These are phyloP conservation scores for Pythium vanterpoolii DNA, from an alignment of 352 stramenopile species.

Conservation along the genomic window DNA sequence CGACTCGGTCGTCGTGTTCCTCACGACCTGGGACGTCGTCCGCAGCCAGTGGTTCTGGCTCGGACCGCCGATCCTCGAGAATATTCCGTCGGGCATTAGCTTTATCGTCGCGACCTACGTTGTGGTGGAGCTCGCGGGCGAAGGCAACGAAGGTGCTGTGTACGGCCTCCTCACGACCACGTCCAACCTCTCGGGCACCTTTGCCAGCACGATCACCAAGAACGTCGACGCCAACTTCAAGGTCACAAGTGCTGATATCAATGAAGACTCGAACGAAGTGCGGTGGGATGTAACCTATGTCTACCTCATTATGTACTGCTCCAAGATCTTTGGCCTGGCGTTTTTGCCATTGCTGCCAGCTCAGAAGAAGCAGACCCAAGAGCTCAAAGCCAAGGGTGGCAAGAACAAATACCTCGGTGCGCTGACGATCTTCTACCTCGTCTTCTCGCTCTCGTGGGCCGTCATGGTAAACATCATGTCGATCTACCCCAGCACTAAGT, in stretches of 20 bases:
- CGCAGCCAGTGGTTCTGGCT: conserved; percentile 15
- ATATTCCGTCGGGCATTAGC: conserved; percentile 6
- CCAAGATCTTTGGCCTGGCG: conserved; percentile 17
- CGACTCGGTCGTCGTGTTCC: conserved; percentile 10
- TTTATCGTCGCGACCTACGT: conserved; percentile 13
- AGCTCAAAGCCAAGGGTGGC: conserved; percentile 12
- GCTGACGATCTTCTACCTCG: conserved; percentile 25
- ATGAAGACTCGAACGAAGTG: conserved; percentile 25
- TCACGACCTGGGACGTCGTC: conserved; percentile 11
- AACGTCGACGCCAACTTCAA: conserved; percentile 27
- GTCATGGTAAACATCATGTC: conserved; percentile 33
- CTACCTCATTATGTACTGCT: conserved; percentile 30
- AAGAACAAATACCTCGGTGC: conserved; percentile 22
- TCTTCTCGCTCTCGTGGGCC: conserved; percentile 27
- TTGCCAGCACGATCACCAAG: conserved; percentile 35
- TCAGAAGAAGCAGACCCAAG: conserved; percentile 24
- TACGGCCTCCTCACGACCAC: conserved; percentile 43
- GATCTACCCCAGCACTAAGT: conserved; percentile 15
- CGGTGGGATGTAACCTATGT: conserved; percentile 34
- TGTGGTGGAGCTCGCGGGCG: conserved; percentile 31
- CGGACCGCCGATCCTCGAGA: conserved; percentile 11
- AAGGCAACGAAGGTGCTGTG: conserved; percentile 35
- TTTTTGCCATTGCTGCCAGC: conserved; percentile 29
- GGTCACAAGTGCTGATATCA: conserved; percentile 28
- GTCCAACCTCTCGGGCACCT: conserved; percentile 32